Percentiles rank a stretch among this genome's conserved stretches.
Evolutionary conservation across 257 asterid species (phyloP).

Genomic region (Echium plantagineum): DNA sequence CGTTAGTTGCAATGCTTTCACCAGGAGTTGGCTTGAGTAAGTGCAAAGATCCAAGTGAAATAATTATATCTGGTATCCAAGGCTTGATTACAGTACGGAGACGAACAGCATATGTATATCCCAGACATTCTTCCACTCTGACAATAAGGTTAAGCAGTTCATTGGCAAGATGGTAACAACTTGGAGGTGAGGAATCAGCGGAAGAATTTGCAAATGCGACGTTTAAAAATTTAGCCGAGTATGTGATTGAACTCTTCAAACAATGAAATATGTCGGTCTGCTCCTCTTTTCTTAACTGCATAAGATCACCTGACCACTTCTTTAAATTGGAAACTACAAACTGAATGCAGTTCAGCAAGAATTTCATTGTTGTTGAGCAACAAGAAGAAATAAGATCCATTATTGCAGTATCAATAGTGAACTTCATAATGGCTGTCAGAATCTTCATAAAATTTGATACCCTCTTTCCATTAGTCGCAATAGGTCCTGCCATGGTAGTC

Average conservation of each 20-base stretch:
- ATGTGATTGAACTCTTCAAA: constrained; percentile 68
- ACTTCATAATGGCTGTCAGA: constrained; percentile 60
- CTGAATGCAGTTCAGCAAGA: constrained; percentile 33
- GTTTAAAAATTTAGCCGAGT: constrained; percentile 66
- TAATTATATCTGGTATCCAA: constrained; percentile 76
- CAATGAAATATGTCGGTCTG: constrained; percentile 37
- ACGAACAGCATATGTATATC: constrained; percentile 50
- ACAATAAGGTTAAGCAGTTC: constrained; percentile 45
- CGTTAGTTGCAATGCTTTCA: constrained; percentile 17
- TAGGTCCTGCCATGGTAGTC: constrained; percentile 27
- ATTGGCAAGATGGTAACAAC: constrained; percentile 37
- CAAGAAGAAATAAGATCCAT: constrained; percentile 30
- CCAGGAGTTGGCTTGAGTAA: constrained; percentile 31
- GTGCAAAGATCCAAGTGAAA: constrained; percentile 54
- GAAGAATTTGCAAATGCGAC: constrained; percentile 32
- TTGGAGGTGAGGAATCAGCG: constrained; percentile 28
- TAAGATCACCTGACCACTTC: constrained; percentile 25
- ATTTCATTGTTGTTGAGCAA: constrained; percentile 48
- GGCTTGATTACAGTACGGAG: constrained; percentile 41
- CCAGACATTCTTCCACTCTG: constrained; percentile 59
- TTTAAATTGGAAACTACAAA: constrained; percentile 37
- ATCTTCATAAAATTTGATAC: constrained; percentile 37
- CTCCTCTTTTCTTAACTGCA: constrained; percentile 39
- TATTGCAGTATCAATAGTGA: constrained; percentile 55
- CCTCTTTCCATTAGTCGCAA: constrained; percentile 17